Evolutionary conservation across 371 early-diverging fungal genomes (phyloP), one percentile per base, ranked within the genome.

Genomic region (Mucor sp.): DNA sequence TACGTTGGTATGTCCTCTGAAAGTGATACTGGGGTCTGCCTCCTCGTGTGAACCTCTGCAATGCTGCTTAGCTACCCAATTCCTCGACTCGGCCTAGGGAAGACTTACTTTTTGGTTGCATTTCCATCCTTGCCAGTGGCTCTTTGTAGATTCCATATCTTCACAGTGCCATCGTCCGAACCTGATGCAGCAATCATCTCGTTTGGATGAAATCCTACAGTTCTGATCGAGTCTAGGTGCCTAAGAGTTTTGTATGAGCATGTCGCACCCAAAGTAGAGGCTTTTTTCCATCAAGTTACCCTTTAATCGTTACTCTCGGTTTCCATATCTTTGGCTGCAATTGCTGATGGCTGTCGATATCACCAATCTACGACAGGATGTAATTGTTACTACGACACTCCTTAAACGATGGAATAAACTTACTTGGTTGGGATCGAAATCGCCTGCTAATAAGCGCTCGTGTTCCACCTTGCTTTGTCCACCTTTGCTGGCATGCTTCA

Each of bases 91-190:
- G 4, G 8, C 8, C 8, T 4, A 23, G 12, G 25, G 11, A 8
- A 30, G 60, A 50, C 50, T 64, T 75, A 84, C 82, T 81, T 81
- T 70, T 75, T 76, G 27, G 70, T 32, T 21, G 69, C 55, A 53
- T 69, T 77, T 4, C 74, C 77, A 37, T 80, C 84, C 32, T 72
- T 72, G 4, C 74, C 76, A 11, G 78, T 67, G 14, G 78, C 63
- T 23, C 80, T 68, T 59, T 83, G 76, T 56, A 90, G 58, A 59
- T 87, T 88, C 94, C 94, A 94, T 32, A 93, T 75, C 68, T 93
- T 94, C 41, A 92, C 89, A 3, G 94, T 94, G 5, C 88, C 86
- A 77, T 96, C 96, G 64, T 96, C 95, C 3, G 93, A 92, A 8
- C 90, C 93, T 1, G 94, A 88, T 14, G 91, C 80, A 25, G 94